A percentile compares a stretch with the other conserved stretches of the same genome.
Evolutionary conservation across 2,329 filamentous ascomycete species (phyloP).

Genomic region (Botrytis aclada): DNA sequence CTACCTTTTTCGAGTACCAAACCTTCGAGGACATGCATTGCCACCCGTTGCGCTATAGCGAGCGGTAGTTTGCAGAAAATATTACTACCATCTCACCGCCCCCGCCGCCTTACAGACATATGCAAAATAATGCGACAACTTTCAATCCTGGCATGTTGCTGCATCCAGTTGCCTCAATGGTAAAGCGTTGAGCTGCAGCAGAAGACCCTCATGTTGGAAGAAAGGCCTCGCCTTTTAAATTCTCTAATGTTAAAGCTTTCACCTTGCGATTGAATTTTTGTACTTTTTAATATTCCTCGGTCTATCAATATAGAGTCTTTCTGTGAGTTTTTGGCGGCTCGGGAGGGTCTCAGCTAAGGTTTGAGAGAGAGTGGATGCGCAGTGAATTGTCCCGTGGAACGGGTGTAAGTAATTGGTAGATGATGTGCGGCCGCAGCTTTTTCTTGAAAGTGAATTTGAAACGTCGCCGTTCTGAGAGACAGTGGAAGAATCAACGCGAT

Average conservation of each 20-base stretch:
- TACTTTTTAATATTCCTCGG: neutral
- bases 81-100: neutral
- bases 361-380: neutral
- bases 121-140: neutral
- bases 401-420: neutral
- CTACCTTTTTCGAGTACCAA: neutral
- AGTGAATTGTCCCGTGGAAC: neutral
- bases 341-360: neutral
- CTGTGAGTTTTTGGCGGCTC: neutral
- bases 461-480: neutral
- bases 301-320: neutral
- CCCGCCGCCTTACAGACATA: neutral
- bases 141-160: neutral
- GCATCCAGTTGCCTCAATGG: neutral
- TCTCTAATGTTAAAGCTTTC: conserved; percentile 7
- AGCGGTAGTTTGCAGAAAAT: neutral
- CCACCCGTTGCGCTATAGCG: neutral
- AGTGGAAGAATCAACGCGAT: neutral
- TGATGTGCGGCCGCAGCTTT: neutral
- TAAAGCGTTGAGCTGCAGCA: neutral
- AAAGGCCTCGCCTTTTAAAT: neutral
- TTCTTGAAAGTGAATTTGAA: neutral
- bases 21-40: neutral
- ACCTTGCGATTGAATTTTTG: conserved; percentile 6
- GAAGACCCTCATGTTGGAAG: neutral